A percentile compares a stretch with the other conserved stretches of the same genome.
Conservation (phyloP, 257 asterid genomes). For the Solanum pennellii region DNA sequence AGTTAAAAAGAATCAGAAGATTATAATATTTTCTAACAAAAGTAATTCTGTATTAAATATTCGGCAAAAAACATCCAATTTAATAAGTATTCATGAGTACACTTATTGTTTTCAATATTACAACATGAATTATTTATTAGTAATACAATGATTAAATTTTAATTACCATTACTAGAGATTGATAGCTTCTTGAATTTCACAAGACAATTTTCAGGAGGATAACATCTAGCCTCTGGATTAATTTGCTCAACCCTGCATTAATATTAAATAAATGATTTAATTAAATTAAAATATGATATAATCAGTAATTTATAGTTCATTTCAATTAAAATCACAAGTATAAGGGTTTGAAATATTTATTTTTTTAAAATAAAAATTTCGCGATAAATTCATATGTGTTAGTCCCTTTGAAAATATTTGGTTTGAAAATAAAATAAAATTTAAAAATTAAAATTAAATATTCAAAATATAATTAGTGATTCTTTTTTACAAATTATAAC, state of each 20-base stretch:
- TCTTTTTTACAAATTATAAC: too few species aligned
- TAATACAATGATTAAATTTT: neutral
- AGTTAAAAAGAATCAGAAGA: too few species aligned
- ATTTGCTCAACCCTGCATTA: constrained; percentile 1
- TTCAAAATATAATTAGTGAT: neutral
- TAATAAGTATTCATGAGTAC: neutral
- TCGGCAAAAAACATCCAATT: neutral
- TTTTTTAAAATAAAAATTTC: too few species aligned
- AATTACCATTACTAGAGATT: neutral
- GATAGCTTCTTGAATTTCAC: constrained; percentile 2
- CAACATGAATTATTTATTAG: neutral
- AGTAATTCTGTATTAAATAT: neutral
- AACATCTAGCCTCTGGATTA: neutral
- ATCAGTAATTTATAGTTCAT: neutral
- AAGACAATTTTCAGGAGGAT: constrained; percentile 5
- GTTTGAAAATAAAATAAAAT: too few species aligned
- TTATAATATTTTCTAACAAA: too few species aligned
- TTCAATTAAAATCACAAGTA: too few species aligned
- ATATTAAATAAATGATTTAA: neutral
- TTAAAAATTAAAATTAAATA: too few species aligned
- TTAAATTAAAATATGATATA: neutral
- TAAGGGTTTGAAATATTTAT: too few species aligned
- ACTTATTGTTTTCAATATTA: neutral
- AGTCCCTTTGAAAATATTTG: neutral
- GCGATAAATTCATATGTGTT: neutral